Evolutionary conservation across 163 green algal genomes (phyloP), one percentile per base, ranked within the genome.

Genomic region (Prototheca cutis): DNA sequence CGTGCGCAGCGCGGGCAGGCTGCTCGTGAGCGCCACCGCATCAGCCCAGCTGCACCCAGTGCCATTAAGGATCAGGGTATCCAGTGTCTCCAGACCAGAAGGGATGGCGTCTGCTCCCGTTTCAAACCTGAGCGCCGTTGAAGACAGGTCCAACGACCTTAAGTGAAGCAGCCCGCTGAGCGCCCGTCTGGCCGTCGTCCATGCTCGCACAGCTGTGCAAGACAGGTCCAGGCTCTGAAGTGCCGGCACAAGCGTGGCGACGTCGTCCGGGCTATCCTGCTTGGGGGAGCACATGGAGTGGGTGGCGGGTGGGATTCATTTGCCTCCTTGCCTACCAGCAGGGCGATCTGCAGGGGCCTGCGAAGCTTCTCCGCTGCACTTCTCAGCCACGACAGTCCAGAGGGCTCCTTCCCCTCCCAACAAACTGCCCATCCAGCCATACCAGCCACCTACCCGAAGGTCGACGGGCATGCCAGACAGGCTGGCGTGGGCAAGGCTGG

Each of bases 401-500:
- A n/a, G n/a, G n/a, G n/a, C n/a, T n/a, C n/a, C n/a, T n/a, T n/a
- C n/a, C n/a, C n/a, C n/a, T n/a, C n/a, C n/a, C n/a, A n/a, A n/a
- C n/a, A n/a, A n/a, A n/a, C n/a, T n/a, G n/a, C n/a, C n/a, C n/a
- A n/a, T n/a, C n/a, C n/a, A n/a, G n/a, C n/a, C n/a, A n/a, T n/a
- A n/a, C n/a, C n/a, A n/a, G n/a, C 21, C 24, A 61, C 39, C 51
- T 48, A 10, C n/a, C 36, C 36, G 13, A 15, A 45, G 36, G 13
- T 45, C 28, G 17, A 61, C 47, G 28, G 13, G n/a, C 30, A 33
- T 27, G 30, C 58, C 36, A 30, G 69, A 60, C 40, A 68, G 53
- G 40, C 33, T 59, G 6, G 73, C 47, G 4, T 39, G 29, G 10
- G 18, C 28, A 5, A 65, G 45, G 8, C 0, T 29, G 17, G 19